phyloP scores from a whole-genome alignment of 1,139 yeast genomes.

The Zygoascus meyerae region DNA sequence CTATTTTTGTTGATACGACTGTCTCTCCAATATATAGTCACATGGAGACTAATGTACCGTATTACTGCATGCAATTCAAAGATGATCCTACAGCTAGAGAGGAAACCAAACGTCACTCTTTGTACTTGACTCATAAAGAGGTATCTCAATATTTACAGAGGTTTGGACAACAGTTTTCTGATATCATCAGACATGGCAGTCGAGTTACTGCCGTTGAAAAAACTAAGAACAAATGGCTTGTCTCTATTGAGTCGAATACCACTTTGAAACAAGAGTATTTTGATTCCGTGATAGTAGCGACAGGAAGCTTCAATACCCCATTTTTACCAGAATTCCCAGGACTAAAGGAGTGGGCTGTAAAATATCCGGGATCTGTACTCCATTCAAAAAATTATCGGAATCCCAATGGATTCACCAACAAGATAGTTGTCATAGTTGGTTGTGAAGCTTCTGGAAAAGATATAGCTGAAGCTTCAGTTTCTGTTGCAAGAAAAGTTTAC shows the following conservation, averaged over 20 bases:
- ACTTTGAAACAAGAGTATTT: constrained; percentile 25
- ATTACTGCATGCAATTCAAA: constrained; percentile 51
- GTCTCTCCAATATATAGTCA: constrained; percentile 45
- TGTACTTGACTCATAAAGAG: constrained; percentile 47
- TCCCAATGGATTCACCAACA: constrained; percentile 11
- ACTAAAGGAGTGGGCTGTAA: constrained; percentile 43
- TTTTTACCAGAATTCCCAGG: constrained; percentile 52
- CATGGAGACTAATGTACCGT: constrained; percentile 60
- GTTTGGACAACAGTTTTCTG: constrained; percentile 41
- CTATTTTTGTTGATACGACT: constrained; percentile 1
- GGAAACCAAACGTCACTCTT: constrained; percentile 17
- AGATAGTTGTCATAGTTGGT: constrained; percentile 17
- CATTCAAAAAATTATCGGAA: constrained; percentile 16
- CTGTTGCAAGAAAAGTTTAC: constrained; percentile 13
- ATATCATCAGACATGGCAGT: constrained; percentile 35
- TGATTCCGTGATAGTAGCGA: constrained; percentile 55
- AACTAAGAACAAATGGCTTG: constrained; percentile 38
- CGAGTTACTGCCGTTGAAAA: constrained; percentile 35
- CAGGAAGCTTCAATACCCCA: constrained; percentile 56
- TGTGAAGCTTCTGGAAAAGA: constrained; percentile 18
- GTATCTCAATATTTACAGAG: constrained; percentile 44
- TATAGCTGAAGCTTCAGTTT: constrained; percentile 41
- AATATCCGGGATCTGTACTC: constrained; percentile 43
- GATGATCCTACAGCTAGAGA: constrained; percentile 33
- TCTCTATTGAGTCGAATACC: constrained; percentile 22